A percentile compares a stretch with the other conserved stretches of the same genome.
Evolutionary conservation across 352 stramenopile genomes (phyloP).

Genomic region (Pythium volutum): DNA sequence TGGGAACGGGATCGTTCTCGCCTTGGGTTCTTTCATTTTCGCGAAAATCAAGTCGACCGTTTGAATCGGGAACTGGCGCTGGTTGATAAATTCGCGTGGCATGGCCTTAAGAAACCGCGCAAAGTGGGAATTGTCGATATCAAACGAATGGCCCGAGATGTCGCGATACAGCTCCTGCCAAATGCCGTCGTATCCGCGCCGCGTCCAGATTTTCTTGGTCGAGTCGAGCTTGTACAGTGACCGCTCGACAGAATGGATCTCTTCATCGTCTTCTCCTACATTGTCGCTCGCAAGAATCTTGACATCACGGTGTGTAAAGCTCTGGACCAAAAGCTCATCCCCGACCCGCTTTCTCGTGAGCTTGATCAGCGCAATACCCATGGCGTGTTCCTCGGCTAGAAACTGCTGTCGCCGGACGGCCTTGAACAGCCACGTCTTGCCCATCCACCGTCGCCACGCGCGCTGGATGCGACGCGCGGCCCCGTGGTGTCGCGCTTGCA

Average conservation of each 20-base stretch:
- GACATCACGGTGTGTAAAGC: conserved; percentile 43
- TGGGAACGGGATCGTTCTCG: conserved; percentile 51
- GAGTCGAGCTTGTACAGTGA: conserved; percentile 39
- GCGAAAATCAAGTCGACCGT: conserved; percentile 60
- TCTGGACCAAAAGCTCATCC: conserved; percentile 65
- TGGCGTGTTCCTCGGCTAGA: conserved; percentile 45
- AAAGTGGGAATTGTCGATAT: conserved; percentile 72
- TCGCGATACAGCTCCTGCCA: conserved; percentile 68
- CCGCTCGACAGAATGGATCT: conserved; percentile 31
- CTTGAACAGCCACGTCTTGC: conserved; percentile 33
- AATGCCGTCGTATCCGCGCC: conserved; percentile 56
- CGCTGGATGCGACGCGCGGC: conserved; percentile 42
- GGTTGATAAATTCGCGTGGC: conserved; percentile 57
- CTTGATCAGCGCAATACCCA: conserved; percentile 50
- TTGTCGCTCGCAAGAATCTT: conserved; percentile 20
- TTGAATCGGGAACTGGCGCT: conserved; percentile 51
- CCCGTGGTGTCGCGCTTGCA: conserved; percentile 19
- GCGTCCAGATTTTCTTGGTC: conserved; percentile 38
- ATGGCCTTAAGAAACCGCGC: conserved; percentile 59
- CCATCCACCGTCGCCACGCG: conserved; percentile 34
- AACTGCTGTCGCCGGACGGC: conserved; percentile 47
- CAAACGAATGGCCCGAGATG: conserved; percentile 35
- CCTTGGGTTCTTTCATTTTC: conserved; percentile 76
- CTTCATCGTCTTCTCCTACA: not conserved
- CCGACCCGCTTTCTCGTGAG: conserved; percentile 40